Conservation (phyloP, 805 yeast genomes). For the Blastobotrys chiropterorum region DNA sequence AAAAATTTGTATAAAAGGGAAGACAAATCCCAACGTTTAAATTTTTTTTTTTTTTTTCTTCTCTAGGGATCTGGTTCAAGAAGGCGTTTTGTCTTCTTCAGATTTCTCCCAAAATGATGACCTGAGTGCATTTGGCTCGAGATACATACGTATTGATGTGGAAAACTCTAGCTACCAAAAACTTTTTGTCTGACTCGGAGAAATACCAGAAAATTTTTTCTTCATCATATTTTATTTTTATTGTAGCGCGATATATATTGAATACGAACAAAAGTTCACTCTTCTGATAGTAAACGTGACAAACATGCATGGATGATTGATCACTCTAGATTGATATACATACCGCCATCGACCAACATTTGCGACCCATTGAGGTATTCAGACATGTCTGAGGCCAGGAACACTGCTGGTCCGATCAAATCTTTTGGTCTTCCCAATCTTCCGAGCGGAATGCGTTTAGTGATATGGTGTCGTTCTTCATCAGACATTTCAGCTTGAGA, state of each 20-base stretch:
- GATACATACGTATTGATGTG: constrained; percentile 81
- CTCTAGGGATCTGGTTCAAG: constrained; percentile 6
- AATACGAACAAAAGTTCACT: no score
- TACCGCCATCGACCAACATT: constrained; percentile 16
- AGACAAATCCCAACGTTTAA: background rate
- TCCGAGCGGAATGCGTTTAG: constrained; percentile 15
- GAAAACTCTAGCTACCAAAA: constrained; percentile 97
- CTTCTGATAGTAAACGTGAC: background rate
- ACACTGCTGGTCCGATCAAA: constrained; percentile 23
- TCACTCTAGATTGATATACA: constrained; percentile 13
- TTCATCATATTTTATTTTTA: background rate
- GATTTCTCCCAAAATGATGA: constrained; percentile 54
- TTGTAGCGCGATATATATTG: background rate
- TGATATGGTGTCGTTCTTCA: background rate
- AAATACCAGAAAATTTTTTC: background rate
- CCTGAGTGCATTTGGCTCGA: constrained; percentile 99
- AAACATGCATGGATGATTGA: background rate
- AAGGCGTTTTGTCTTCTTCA: constrained; percentile 19
- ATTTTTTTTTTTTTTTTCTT: background rate
- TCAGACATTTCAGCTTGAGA: constrained; percentile 2
- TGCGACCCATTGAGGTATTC: constrained; percentile 12
- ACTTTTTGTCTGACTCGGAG: constrained; percentile 33
- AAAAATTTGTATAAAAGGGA: background rate
- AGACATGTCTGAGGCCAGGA: constrained; percentile 17
- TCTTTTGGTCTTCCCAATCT: constrained; percentile 22